phyloP scores from a whole-genome alignment of 176 grass and related monocot genomes.

The Carex myosuroides region DNA sequence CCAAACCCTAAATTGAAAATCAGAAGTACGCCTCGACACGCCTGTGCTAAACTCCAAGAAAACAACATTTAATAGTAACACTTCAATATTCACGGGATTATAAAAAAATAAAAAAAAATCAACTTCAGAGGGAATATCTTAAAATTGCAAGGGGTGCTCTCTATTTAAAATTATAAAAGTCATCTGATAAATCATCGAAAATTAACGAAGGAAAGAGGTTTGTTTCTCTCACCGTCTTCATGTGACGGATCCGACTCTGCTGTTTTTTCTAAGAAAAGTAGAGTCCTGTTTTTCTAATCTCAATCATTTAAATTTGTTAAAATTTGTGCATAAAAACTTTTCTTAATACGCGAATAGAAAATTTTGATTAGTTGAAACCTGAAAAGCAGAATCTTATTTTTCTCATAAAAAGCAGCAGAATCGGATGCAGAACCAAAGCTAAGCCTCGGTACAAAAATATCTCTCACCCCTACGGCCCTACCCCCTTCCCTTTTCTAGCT shows the following conservation, averaged over 20 bases:
- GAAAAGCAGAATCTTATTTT: too few relatives aligned
- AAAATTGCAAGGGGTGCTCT: background rate
- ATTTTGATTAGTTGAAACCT: too few relatives aligned
- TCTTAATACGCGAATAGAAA: too few relatives aligned
- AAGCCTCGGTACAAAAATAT: slow-evolving; percentile 14
- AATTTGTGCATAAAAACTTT: too few relatives aligned
- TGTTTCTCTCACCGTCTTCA: slow-evolving; percentile 5
- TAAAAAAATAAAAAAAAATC: background rate
- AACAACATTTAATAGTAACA: background rate
- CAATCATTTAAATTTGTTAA: too few relatives aligned
- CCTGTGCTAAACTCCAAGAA: background rate
- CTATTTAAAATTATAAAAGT: background rate
- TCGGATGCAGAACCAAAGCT: background rate
- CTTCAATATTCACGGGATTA: background rate
- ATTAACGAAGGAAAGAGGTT: background rate
- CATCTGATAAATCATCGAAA: background rate
- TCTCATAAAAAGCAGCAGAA: too few relatives aligned
- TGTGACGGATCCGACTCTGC: background rate
- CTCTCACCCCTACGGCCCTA: background rate
- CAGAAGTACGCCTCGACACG: background rate
- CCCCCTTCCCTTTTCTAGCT: background rate
- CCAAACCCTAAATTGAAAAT: background rate
- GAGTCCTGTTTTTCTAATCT: too few relatives aligned
- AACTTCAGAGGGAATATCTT: background rate
- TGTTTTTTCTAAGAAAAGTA: too few relatives aligned